Base-by-base conservation (phyloP, 2,329 filamentous ascomycete species). In the Rutstroemia sp. region DNA sequence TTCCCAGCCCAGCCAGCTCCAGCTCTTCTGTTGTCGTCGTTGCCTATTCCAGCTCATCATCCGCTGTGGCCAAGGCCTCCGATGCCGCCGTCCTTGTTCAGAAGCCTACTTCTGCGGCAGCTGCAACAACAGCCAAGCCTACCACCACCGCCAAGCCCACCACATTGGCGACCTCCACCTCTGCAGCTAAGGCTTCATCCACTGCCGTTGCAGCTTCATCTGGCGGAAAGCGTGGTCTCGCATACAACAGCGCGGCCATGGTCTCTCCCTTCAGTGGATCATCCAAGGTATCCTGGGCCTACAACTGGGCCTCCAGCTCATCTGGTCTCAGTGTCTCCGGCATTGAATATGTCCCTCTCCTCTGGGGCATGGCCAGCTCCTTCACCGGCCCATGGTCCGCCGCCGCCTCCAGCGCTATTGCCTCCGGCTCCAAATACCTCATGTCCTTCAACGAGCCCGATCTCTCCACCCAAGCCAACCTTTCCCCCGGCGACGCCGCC, bases 361-460 rank as follows among this genome's bases (percentile, higher is more conserved):
- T 88, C 48, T 88, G 81, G 84, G 78, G 80, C 53, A 69, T 76
- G 54, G 62, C 63, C 12, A 30, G 39, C n/a, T 30, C 17, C 7
- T 54, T 79, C 69, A 75, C 75, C 56, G 55, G 63, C 54, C 68
- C 66, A 64, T 89, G 84, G 83, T 63, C 66, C 34, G 47, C 58
- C 14, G 76, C 78, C 60, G 82, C 77, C 47, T 68, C 76, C 53
- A 67, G 70, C 16, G 80, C 81, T 59, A 77, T 87, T 59, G 63
- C 69, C 51, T 68, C 68, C 12, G 85, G 84, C 56, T 72, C 78
- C 61, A 78, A 75, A 60, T 75, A 77, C 64, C 70, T 88, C 55
- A 77, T 88, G 66, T 77, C 78, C 69, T 88, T 87, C 79, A 89
- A 89, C 77, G 86, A 89, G 76, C 83, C 83, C 47, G 86, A 89